phyloP scores from a whole-genome alignment of 768 basidiomycete species.

The Trametes coccinea region DNA sequence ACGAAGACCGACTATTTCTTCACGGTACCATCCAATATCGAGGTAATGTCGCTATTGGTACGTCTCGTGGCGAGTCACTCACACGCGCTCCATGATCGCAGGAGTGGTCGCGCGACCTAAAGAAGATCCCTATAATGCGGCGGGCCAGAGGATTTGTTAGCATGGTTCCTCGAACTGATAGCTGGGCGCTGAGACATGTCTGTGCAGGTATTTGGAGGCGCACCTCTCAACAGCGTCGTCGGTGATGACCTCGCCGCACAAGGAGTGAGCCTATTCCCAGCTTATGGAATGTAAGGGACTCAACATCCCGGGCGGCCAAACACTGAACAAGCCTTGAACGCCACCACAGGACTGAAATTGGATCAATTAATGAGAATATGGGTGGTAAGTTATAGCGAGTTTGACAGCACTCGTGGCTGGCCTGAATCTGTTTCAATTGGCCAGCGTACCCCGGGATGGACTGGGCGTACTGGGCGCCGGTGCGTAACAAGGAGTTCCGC shows the following conservation, averaged over 20 bases:
- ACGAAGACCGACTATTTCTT: slow-evolving; percentile 17
- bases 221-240: slow-evolving; percentile 21
- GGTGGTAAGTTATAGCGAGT: too few species aligned
- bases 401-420: background rate
- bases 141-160: slow-evolving; percentile 11
- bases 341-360: slow-evolving; percentile 21
- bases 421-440: slow-evolving; percentile 8
- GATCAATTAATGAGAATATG: background rate
- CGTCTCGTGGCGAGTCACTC: background rate
- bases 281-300: slow-evolving; percentile 10
- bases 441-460: slow-evolving; percentile 7
- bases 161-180: background rate
- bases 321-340: background rate
- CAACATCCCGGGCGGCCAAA: background rate
- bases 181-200: background rate
- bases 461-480: slow-evolving; percentile 9
- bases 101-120: slow-evolving; percentile 24
- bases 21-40: slow-evolving; percentile 31
- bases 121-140: slow-evolving; percentile 1
- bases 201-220: background rate
- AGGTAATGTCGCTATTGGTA: slow-evolving; percentile 14
- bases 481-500: background rate
- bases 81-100: background rate
- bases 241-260: slow-evolving; percentile 17
- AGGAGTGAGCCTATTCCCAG: slow-evolving; percentile 15